These are phyloP conservation scores for Starmerella geochares DNA, from an alignment of 805 yeast species.

Conservation along the genomic window DNA sequence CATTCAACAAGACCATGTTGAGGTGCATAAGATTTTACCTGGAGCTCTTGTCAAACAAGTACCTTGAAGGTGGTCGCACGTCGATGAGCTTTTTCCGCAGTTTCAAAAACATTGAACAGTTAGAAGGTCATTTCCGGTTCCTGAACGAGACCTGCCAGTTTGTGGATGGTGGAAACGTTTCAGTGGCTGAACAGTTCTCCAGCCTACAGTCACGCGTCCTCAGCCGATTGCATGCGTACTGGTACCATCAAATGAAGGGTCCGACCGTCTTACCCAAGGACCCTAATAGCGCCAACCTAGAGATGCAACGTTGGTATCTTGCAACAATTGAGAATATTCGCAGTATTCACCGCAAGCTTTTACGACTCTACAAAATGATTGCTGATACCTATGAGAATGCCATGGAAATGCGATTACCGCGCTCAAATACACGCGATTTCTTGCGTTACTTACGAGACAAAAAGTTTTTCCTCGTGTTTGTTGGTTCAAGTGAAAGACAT, in stretches of 20 bases:
- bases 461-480: slow-evolving; percentile 67
- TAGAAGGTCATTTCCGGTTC: slow-evolving; percentile 72
- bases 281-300: slow-evolving; percentile 32
- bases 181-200: slow-evolving; percentile 69
- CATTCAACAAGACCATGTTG: slow-evolving; percentile 56
- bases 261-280: slow-evolving; percentile 34
- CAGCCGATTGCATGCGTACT: slow-evolving; percentile 56
- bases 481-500: slow-evolving; percentile 50
- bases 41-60: slow-evolving; percentile 60
- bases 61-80: slow-evolving; percentile 62
- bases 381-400: slow-evolving; percentile 67
- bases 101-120: slow-evolving; percentile 81
- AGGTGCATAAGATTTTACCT: slow-evolving; percentile 66
- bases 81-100: slow-evolving; percentile 51
- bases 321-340: slow-evolving; percentile 35
- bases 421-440: slow-evolving; percentile 36
- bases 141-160: slow-evolving; percentile 66
- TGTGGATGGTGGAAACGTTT: slow-evolving; percentile 70
- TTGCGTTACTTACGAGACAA: slow-evolving; percentile 50
- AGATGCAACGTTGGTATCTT: slow-evolving; percentile 43
- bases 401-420: slow-evolving; percentile 34
- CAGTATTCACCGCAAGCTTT: slow-evolving; percentile 62
- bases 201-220: slow-evolving; percentile 56
- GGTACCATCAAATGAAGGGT: slow-evolving; percentile 59
- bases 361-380: slow-evolving; percentile 61